A percentile compares a stretch with the other conserved stretches of the same genome.
Conservation (phyloP, 2,329 filamentous ascomycete genomes). For the Aspergillus persii region DNA sequence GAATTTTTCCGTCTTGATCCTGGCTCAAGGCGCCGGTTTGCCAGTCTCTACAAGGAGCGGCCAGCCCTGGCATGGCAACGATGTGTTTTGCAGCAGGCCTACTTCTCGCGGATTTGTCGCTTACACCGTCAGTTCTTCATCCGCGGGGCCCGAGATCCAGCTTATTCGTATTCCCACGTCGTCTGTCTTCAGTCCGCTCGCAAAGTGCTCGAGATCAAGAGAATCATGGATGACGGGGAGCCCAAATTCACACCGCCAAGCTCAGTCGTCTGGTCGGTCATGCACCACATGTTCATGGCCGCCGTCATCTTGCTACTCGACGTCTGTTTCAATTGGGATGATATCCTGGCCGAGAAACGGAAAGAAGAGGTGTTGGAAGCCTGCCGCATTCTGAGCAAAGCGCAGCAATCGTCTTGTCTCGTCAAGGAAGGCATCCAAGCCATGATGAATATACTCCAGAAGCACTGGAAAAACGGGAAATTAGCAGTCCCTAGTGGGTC, state of each 20-base stretch:
- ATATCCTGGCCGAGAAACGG: slow-evolving; percentile 34
- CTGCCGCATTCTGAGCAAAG: slow-evolving; percentile 38
- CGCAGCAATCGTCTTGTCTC: slow-evolving; percentile 30
- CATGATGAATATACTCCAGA: slow-evolving; percentile 36
- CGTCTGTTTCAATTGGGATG: slow-evolving; percentile 40
- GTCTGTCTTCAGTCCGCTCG: slow-evolving; percentile 39
- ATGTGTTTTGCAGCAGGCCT: slow-evolving; percentile 34
- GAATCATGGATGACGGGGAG: slow-evolving; percentile 32
- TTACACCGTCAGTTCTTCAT: slow-evolving; percentile 42
- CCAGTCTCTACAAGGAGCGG: slow-evolving; percentile 27
- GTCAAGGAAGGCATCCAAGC: slow-evolving; percentile 36
- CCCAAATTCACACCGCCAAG: slow-evolving; percentile 25
- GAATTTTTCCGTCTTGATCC: slow-evolving; percentile 38
- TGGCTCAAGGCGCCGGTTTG: slow-evolving; percentile 24
- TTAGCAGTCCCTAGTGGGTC: background rate
- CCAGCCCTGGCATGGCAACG: slow-evolving; percentile 36
- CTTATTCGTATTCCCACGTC: slow-evolving; percentile 39
- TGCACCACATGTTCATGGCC: slow-evolving; percentile 43
- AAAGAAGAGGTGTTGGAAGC: slow-evolving; percentile 38
- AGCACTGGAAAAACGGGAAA: slow-evolving; percentile 28
- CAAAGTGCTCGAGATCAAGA: slow-evolving; percentile 36
- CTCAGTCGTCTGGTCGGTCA: slow-evolving; percentile 31
- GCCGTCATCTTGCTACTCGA: slow-evolving; percentile 41
- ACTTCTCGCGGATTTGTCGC: slow-evolving; percentile 37
- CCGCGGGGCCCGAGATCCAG: slow-evolving; percentile 33